Evolutionary conservation across 495 filamentous ascomycete species (phyloP).

Genomic region (Daldinia decipiens): DNA sequence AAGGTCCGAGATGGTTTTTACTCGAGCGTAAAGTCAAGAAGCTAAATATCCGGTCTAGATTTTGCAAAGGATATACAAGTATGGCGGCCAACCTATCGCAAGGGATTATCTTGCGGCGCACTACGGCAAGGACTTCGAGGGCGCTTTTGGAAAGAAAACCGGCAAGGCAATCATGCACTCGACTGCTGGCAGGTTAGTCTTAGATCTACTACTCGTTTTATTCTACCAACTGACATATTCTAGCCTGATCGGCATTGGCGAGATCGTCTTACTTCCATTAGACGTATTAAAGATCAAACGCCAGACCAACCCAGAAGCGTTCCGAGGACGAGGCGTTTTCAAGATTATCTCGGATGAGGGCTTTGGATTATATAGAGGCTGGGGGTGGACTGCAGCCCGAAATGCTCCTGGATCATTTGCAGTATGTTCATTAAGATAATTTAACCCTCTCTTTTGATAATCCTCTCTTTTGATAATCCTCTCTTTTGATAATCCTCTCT

Average conservation of each 20-base stretch:
- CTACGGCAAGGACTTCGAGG: slow-evolving; percentile 84
- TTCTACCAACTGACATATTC: slow-evolving; percentile 28
- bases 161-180: slow-evolving; percentile 99
- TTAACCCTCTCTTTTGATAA: background rate
- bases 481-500: background rate
- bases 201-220: background rate
- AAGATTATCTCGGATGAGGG: slow-evolving; percentile 93
- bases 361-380: slow-evolving; percentile 94
- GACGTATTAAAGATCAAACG: slow-evolving; percentile 99
- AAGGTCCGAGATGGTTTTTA: slow-evolving; percentile 69
- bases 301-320: slow-evolving; percentile 98
- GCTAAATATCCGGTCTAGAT: slow-evolving; percentile 58
- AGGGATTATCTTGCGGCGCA: slow-evolving; percentile 88
- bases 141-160: slow-evolving; percentile 91
- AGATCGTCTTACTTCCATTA: slow-evolving; percentile 93
- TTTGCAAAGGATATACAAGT: slow-evolving; percentile 97
- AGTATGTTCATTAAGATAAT: slow-evolving; percentile 62
- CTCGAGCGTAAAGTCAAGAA: background rate
- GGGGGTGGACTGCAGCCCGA: slow-evolving; percentile 96
- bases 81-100: slow-evolving; percentile 95
- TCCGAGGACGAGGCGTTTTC: slow-evolving; percentile 91
- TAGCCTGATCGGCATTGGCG: slow-evolving; percentile 94
- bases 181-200: slow-evolving; percentile 82
- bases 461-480: background rate
- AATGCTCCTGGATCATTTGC: slow-evolving; percentile 98